Conservation (phyloP, 1,139 yeast genomes). For the Nakaseomyces uthaithaninus region DNA sequence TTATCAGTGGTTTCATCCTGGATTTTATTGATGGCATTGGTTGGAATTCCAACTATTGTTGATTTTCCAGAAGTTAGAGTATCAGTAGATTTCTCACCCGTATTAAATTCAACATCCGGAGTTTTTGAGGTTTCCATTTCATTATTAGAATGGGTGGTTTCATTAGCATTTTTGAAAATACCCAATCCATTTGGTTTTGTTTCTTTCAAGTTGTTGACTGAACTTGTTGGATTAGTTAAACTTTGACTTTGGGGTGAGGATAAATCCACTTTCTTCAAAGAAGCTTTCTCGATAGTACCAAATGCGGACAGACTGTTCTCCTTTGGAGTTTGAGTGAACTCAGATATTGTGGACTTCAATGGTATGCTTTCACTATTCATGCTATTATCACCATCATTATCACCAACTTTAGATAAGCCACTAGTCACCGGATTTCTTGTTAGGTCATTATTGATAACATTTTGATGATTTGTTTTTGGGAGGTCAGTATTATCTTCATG, state of each 20-base stretch:
- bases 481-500: too few species aligned
- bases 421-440: too few species aligned
- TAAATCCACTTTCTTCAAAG: background rate
- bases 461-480: too few species aligned
- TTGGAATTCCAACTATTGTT: too few species aligned
- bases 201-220: background rate
- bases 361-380: background rate
- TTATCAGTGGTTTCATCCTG: too few species aligned
- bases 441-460: too few species aligned
- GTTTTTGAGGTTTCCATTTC: background rate
- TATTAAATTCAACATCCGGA: too few species aligned
- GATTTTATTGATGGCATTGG: too few species aligned
- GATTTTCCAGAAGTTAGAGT: too few species aligned
- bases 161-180: background rate
- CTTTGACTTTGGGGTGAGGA: constrained; percentile 1
- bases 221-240: background rate
- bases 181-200: background rate
- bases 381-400: too few species aligned
- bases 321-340: background rate
- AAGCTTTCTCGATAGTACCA: background rate
- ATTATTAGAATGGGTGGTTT: background rate
- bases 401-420: too few species aligned
- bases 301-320: background rate
- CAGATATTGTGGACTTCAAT: background rate
- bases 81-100: too few species aligned